A percentile compares a stretch with the other conserved stretches of the same genome.
phyloP scores from a whole-genome alignment of 176 grass and related monocot genomes.

The Aechmea fasciata region DNA sequence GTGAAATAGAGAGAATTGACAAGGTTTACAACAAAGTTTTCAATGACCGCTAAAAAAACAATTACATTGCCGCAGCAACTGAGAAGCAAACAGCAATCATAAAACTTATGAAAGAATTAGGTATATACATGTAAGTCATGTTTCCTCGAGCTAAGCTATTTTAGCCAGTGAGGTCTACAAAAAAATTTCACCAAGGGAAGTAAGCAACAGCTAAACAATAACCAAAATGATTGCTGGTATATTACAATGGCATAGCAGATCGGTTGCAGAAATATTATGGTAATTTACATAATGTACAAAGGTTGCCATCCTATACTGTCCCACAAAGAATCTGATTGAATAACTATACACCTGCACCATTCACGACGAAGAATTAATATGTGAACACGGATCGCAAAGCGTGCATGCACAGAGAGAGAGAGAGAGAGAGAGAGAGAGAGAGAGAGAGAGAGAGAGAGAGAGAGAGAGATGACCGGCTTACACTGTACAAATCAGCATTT shows the following conservation, averaged over 20 bases:
- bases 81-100: neutral
- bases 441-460: neutral
- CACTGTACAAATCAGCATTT: conserved; percentile 24
- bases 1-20: neutral
- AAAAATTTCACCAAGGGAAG: neutral
- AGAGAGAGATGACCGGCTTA: conserved; percentile 20
- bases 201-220: neutral
- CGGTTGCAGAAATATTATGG: conserved; percentile 1
- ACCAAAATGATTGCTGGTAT: neutral
- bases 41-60: neutral
- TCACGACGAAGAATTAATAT: conserved; percentile 16
- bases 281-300: conserved; percentile 29
- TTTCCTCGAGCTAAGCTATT: neutral
- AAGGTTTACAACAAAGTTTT: neutral
- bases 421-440: conserved; percentile 8
- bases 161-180: neutral
- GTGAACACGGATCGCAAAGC: conserved; percentile 1
- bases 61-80: neutral
- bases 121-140: neutral
- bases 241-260: neutral
- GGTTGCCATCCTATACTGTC: conserved; percentile 1
- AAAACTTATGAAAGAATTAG: neutral
- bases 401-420: conserved; percentile 1
- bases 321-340: conserved; percentile 30
- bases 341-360: conserved; percentile 25